Conservation (phyloP, 129 eudicot genomes). For the Chrysanthemum lavandulifolium region DNA sequence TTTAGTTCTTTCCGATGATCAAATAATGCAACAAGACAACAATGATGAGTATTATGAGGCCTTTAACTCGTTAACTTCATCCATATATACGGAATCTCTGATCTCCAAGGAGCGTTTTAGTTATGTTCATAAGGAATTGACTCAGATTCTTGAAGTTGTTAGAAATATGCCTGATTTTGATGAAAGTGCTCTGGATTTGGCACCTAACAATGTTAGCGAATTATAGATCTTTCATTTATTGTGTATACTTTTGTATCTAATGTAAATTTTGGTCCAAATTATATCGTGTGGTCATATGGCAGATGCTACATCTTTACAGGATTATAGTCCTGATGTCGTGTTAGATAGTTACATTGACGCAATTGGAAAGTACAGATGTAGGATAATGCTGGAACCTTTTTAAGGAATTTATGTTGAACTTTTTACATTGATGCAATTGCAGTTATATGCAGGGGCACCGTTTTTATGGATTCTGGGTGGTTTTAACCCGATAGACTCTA, state of each 20-base stretch:
- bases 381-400: not conserved
- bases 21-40: constrained; percentile 29
- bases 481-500: too few relatives aligned
- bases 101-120: constrained; percentile 58
- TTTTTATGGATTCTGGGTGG: too few relatives aligned
- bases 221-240: constrained; percentile 24
- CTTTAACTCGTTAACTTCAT: constrained; percentile 51
- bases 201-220: constrained; percentile 39
- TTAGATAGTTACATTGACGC: not conserved
- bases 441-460: too few relatives aligned
- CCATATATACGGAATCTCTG: constrained; percentile 52
- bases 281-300: constrained; percentile 10
- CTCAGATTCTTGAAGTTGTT: constrained; percentile 54
- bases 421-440: not conserved
- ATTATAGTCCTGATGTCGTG: not conserved
- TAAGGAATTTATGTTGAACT: not conserved
- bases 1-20: constrained; percentile 43
- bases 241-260: constrained; percentile 1
- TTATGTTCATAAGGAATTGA: constrained; percentile 63
- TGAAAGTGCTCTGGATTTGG: constrained; percentile 36
- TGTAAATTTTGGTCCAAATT: constrained; percentile 12
- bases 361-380: not conserved
- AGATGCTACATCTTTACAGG: constrained; percentile 5
- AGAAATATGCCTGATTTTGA: constrained; percentile 54
- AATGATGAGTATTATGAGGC: constrained; percentile 54